Conservation (phyloP, 108 stramenopile species). For the Pelagomonas calceolata region DNA sequence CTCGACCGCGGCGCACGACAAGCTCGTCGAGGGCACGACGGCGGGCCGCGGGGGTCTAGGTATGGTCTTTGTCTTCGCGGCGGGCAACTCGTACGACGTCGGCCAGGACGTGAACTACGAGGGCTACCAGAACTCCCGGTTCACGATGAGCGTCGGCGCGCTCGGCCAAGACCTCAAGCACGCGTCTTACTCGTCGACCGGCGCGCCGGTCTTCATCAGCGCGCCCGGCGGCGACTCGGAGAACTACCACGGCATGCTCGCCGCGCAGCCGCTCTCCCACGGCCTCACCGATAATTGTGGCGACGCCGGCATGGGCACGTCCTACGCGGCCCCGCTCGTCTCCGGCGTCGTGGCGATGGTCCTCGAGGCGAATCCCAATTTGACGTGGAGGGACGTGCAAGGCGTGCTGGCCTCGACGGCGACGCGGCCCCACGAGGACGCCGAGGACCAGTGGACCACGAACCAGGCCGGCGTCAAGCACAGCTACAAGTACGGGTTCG, state of each 20-base stretch:
- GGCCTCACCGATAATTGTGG: not conserved
- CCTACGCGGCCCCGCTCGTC: conserved; percentile 34
- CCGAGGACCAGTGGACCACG: conserved; percentile 8
- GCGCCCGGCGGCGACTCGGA: conserved; percentile 40
- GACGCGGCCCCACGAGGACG: not conserved
- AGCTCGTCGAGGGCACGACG: conserved; percentile 8
- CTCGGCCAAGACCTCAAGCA: conserved; percentile 27
- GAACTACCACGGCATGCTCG: conserved; percentile 9
- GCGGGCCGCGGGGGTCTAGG: conserved; percentile 39
- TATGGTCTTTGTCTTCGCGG: conserved; percentile 33
- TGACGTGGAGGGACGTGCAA: conserved; percentile 47
- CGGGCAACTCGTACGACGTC: conserved; percentile 20
- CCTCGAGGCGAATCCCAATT: conserved; percentile 31
- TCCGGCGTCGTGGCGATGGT: conserved; percentile 39
- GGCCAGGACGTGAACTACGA: conserved; percentile 30
- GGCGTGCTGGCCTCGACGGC: conserved; percentile 36
- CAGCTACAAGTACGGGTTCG: conserved; percentile 40
- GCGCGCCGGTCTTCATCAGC: conserved; percentile 30
- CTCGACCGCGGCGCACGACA: not conserved
- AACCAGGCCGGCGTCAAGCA: conserved; percentile 36
- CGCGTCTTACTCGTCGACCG: conserved; percentile 26
- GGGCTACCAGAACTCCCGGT: conserved; percentile 20
- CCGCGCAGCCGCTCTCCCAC: conserved; percentile 17
- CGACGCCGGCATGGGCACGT: conserved; percentile 16
- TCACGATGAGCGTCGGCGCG: conserved; percentile 34